Evolutionary conservation across 345 rosid species (phyloP).

Genomic region (Combretum micranthum): DNA sequence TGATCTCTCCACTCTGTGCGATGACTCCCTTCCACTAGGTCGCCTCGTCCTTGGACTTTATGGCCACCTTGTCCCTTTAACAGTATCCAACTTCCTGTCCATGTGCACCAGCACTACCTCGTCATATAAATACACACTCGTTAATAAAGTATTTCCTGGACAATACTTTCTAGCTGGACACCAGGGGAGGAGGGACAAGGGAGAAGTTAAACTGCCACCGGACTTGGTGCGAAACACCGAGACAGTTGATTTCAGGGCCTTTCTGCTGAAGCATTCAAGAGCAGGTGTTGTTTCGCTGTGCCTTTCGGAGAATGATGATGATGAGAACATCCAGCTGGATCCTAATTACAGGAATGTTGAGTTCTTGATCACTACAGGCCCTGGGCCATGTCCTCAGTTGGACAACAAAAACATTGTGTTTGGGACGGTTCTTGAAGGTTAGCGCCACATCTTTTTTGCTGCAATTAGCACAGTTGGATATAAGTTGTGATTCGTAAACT

Average conservation of each 20-base stretch:
- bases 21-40: constrained; percentile 55
- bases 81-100: constrained; percentile 78
- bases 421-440: constrained; percentile 86
- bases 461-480: too few relatives aligned
- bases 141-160: constrained; percentile 76
- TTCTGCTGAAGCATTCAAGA: constrained; percentile 46
- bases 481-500: neutral
- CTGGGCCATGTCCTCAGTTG: constrained; percentile 78
- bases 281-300: constrained; percentile 72
- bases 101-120: constrained; percentile 46
- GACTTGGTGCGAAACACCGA: constrained; percentile 56
- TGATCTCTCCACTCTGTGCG: constrained; percentile 38
- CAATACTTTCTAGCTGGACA: constrained; percentile 73
- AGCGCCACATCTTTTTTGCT: neutral
- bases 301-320: constrained; percentile 83
- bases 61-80: constrained; percentile 64
- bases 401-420: constrained; percentile 78
- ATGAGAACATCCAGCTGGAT: constrained; percentile 59
- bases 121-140: constrained; percentile 65
- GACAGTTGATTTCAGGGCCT: constrained; percentile 61
- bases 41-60: constrained; percentile 77
- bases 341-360: constrained; percentile 74
- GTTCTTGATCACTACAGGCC: constrained; percentile 88
- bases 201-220: constrained; percentile 39
- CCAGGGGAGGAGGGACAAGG: constrained; percentile 57